These are phyloP conservation scores for Candida sanyaensis DNA, from an alignment of 1,139 yeast genomes.

Conservation along the genomic window DNA sequence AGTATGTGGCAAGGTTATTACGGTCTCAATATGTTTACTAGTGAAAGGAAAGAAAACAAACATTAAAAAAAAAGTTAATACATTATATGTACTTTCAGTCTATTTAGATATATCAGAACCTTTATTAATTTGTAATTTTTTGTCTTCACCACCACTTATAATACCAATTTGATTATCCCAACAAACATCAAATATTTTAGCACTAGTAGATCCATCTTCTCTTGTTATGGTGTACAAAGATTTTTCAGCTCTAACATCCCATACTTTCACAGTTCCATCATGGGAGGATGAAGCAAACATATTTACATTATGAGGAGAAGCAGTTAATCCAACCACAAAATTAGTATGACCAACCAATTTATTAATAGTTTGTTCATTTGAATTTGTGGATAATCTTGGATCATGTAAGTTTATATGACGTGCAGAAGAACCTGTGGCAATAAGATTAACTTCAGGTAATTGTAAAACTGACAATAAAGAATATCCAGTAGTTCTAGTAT, in stretches of 20 bases:
- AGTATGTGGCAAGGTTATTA: conserved; percentile 80
- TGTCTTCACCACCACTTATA: conserved; percentile 92
- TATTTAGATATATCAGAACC: conserved; percentile 44
- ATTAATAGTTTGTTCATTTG: conserved; percentile 43
- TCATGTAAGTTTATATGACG: conserved; percentile 94
- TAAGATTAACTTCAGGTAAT: conserved; percentile 62
- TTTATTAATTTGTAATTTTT: conserved; percentile 83
- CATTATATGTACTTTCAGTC: too few relatives aligned
- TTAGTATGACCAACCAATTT: conserved; percentile 90
- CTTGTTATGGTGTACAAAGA: conserved; percentile 86
- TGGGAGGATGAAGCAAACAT: conserved; percentile 90
- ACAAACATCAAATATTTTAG: conserved; percentile 81
- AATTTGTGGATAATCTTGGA: conserved; percentile 57
- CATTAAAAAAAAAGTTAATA: not conserved
- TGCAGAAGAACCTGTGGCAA: conserved; percentile 94
- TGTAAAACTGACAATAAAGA: conserved; percentile 77
- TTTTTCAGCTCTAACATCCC: conserved; percentile 92
- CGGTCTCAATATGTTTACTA: conserved; percentile 57
- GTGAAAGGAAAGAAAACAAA: conserved; percentile 26
- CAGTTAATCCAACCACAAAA: conserved; percentile 78
- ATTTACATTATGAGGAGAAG: conserved; percentile 73
- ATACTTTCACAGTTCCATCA: conserved; percentile 91
- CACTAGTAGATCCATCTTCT: conserved; percentile 46
- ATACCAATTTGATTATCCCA: conserved; percentile 85
- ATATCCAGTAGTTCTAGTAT: conserved; percentile 86